Base-by-base conservation (phyloP, 441 rosid species). In the Gossypium davidsonii region DNA sequence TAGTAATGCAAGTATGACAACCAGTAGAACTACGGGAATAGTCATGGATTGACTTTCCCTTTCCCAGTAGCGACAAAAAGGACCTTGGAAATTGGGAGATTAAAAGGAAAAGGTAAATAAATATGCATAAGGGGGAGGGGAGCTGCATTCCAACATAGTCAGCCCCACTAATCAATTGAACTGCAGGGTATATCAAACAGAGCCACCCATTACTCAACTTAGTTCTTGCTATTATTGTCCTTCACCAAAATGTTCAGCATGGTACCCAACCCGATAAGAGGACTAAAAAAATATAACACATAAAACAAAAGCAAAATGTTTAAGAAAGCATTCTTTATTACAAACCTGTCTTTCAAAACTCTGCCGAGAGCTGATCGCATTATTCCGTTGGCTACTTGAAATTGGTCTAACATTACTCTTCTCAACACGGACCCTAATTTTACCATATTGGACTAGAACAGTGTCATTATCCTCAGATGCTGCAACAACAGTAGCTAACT, bases 391-490 rank as follows among this genome's bases (percentile, higher is more conserved):
- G 58, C 72, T 76, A 55, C 68, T 74, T 53, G 79, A 75, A 74
- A 80, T 59, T 10, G 93, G 81, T 76, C 85, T 84, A 57, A 91
- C 70, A 74, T 84, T 85, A 25, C 75, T 80, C 79, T 80, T 92
- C 80, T 90, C 89, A 75, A 89, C 87, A 51, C 92, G 89, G 76
- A 89, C 87, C 72, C 88, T 86, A 58, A 92, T 79, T 89, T 91
- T 92, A 82, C 97, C 97, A 63, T 86, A 89, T 75, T 91, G 97
- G 73, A 94, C 90, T 66, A 92, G 69, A 70, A 91, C 76, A 6
- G 85, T 79, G 58, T 83, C 90, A 66, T 89, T 96, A 75, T 87
- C 83, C 71, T 84, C 91, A 48, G 87, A 76, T 77, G 83, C 91
- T 85, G 89, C 97, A 65, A 90, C 90, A 59, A 92, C 91, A 11